Conservation (phyloP, 352 stramenopile genomes). For the Aphanomyces stellatus region DNA sequence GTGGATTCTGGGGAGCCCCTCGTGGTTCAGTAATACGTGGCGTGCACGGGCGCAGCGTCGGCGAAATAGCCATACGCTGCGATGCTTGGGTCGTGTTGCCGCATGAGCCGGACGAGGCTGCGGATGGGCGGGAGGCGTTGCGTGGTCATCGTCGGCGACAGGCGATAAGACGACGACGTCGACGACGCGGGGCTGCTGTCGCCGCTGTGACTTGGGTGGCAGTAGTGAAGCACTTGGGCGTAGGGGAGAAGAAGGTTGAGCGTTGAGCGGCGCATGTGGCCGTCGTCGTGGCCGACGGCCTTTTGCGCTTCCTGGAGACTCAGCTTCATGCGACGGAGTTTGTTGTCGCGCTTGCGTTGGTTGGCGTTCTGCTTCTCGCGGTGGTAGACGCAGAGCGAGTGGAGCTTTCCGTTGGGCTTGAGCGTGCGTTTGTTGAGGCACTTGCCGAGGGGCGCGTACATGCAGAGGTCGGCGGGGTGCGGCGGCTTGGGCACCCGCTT, state of each 20-base stretch:
- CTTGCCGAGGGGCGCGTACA: constrained; percentile 62
- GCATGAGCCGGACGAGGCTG: not conserved
- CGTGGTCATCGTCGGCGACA: too few relatives aligned
- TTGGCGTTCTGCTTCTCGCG: constrained; percentile 63
- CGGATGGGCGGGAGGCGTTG: not conserved
- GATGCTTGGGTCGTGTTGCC: not conserved
- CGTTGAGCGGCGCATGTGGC: too few relatives aligned
- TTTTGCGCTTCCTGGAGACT: not conserved
- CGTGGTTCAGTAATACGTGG: too few relatives aligned
- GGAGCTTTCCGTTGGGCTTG: constrained; percentile 67
- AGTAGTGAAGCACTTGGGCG: not conserved
- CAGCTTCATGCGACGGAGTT: constrained; percentile 22
- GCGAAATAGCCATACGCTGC: not conserved
- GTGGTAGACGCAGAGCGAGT: constrained; percentile 77
- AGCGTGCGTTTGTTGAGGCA: constrained; percentile 56
- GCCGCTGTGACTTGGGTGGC: too few relatives aligned
- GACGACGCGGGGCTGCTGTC: too few relatives aligned
- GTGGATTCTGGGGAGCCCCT: not conserved
- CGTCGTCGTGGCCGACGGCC: too few relatives aligned
- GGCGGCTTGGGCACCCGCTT: not conserved
- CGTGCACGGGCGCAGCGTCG: not conserved
- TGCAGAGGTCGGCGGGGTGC: constrained; percentile 28
- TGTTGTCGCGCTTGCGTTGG: constrained; percentile 69
- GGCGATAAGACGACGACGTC: too few relatives aligned
- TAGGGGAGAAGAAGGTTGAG: not conserved